Evolutionary conservation across 1,284 basidiomycete species (phyloP).

Genomic region (Ustilago xerochloae): DNA sequence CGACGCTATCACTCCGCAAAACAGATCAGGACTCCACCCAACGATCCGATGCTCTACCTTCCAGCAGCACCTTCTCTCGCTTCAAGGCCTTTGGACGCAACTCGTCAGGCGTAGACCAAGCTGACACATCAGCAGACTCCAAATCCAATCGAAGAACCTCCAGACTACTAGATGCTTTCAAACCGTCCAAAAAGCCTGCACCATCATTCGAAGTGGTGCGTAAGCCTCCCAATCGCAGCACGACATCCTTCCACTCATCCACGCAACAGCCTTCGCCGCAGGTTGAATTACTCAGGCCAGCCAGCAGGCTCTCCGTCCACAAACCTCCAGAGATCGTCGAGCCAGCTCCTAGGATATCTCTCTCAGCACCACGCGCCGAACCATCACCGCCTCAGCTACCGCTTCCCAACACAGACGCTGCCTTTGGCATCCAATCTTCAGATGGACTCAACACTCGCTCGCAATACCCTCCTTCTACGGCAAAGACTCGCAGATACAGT

Average conservation of each 20-base stretch:
- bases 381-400: neutral
- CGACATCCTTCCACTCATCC: constrained; percentile 31
- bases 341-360: constrained; percentile 29
- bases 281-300: constrained; percentile 1
- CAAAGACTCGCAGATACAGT: constrained; percentile 22
- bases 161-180: constrained; percentile 43
- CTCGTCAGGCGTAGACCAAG: constrained; percentile 12
- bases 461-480: constrained; percentile 20
- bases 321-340: neutral
- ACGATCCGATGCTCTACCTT: constrained; percentile 1
- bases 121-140: constrained; percentile 13
- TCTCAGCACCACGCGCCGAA: constrained; percentile 11
- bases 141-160: constrained; percentile 25
- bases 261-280: constrained; percentile 12
- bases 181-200: constrained; percentile 29
- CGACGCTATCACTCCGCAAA: constrained; percentile 37
- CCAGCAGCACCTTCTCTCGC: constrained; percentile 30
- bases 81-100: constrained; percentile 22
- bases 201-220: constrained; percentile 48
- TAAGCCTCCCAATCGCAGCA: constrained; percentile 43
- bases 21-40: constrained; percentile 19
- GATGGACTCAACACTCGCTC: constrained; percentile 8
- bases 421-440: neutral
- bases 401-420: neutral
- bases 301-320: constrained; percentile 10